Evolutionary conservation across 495 filamentous ascomycete species (phyloP).

Genomic region (Aspergillus affinis): DNA sequence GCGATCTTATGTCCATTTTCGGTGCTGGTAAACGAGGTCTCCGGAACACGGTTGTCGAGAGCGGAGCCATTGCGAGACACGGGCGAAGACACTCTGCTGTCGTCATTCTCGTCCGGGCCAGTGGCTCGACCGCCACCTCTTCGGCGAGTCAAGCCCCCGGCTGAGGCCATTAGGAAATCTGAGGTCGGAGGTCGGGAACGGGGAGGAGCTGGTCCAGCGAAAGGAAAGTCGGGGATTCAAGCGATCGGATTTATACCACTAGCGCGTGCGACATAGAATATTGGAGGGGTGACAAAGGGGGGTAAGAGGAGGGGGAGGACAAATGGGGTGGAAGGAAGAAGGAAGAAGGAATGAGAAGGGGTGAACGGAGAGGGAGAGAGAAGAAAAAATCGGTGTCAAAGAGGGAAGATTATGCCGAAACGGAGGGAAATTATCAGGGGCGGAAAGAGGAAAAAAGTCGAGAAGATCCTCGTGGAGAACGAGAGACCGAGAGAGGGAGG

Average conservation of each 20-base stretch:
- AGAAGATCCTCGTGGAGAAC: constrained; percentile 4
- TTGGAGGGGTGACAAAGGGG: neutral
- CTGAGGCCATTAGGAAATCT: constrained; percentile 58
- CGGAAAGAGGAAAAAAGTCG: constrained; percentile 7
- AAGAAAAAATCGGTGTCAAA: constrained; percentile 16
- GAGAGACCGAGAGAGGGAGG: constrained; percentile 9
- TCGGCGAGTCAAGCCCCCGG: constrained; percentile 72
- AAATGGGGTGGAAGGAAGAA: constrained; percentile 1
- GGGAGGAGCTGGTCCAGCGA: constrained; percentile 7
- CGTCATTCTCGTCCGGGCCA: constrained; percentile 56
- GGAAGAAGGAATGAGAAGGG: constrained; percentile 11
- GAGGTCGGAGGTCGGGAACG: constrained; percentile 22
- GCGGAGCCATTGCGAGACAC: constrained; percentile 57
- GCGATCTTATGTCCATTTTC: constrained; percentile 99
- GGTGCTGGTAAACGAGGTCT: constrained; percentile 87
- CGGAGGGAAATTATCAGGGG: constrained; percentile 25
- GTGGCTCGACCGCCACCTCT: constrained; percentile 67
- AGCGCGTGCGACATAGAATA: constrained; percentile 26
- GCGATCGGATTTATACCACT: constrained; percentile 31
- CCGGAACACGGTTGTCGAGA: constrained; percentile 67
- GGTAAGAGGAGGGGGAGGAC: neutral
- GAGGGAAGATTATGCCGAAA: constrained; percentile 14
- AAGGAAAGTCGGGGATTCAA: constrained; percentile 4
- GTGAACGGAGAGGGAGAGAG: constrained; percentile 9
- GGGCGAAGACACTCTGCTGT: constrained; percentile 70